Conservation (phyloP, 257 asterid genomes). For the Gentiana macrophylla region DNA sequence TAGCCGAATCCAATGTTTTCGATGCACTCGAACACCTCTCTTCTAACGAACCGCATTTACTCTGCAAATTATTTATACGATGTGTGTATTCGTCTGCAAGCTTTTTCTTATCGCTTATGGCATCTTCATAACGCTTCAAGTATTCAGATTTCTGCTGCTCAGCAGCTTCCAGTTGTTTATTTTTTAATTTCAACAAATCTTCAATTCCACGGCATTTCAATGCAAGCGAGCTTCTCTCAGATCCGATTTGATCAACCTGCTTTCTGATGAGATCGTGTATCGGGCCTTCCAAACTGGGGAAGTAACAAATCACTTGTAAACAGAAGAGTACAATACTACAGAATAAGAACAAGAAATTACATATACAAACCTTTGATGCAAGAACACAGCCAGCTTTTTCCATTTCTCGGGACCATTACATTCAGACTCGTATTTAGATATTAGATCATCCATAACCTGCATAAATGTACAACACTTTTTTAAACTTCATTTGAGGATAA, state of each 20-base stretch:
- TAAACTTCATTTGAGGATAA: no score
- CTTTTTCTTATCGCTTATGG: constrained; percentile 71
- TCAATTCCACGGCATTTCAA: constrained; percentile 75
- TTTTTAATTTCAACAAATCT: constrained; percentile 60
- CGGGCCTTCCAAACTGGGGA: constrained; percentile 82
- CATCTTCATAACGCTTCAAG: constrained; percentile 84
- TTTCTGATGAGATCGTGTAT: constrained; percentile 73
- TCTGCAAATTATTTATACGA: constrained; percentile 74
- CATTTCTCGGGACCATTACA: constrained; percentile 98
- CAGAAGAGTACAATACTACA: no score
- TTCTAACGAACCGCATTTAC: constrained; percentile 59
- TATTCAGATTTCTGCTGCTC: constrained; percentile 83
- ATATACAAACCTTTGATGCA: constrained; percentile 67
- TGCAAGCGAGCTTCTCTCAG: constrained; percentile 76
- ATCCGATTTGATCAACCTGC: constrained; percentile 69
- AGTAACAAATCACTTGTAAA: constrained; percentile 12
- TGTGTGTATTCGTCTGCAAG: constrained; percentile 61
- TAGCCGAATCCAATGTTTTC: constrained; percentile 50
- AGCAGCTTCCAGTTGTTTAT: constrained; percentile 86
- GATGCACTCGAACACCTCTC: constrained; percentile 70
- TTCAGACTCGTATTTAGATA: constrained; percentile 65
- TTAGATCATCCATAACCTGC: constrained; percentile 76
- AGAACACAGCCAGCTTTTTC: constrained; percentile 58
- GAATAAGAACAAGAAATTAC: no score
- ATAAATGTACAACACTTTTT: background rate